phyloP scores from a whole-genome alignment of 768 basidiomycete genomes.

The Podaxis sp. region DNA sequence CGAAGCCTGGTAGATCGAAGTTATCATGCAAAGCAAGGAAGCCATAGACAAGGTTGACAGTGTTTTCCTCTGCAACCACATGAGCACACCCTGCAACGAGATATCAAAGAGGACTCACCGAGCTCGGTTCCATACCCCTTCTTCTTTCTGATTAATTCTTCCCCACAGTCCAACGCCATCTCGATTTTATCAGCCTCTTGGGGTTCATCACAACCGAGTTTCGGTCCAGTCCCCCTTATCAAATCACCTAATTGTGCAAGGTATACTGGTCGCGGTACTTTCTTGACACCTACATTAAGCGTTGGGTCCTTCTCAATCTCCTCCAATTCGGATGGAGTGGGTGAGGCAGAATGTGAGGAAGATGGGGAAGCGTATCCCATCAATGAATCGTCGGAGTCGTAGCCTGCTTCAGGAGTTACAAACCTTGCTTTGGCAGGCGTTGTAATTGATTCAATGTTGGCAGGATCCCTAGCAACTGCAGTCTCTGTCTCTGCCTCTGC shows the following conservation, averaged over 20 bases:
- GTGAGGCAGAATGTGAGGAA: conserved; percentile 70
- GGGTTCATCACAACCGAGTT: conserved; percentile 47
- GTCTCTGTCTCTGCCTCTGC: not conserved
- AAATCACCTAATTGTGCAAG: conserved; percentile 79
- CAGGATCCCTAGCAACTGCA: conserved; percentile 10
- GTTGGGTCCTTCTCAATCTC: conserved; percentile 87
- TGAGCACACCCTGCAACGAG: not conserved
- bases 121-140: conserved; percentile 83
- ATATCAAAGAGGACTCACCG: conserved; percentile 42
- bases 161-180: conserved; percentile 75
- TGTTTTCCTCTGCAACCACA: conserved; percentile 71
- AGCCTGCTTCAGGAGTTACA: conserved; percentile 24
- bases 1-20: conserved; percentile 79
- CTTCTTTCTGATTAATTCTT: conserved; percentile 82
- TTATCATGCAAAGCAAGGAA: conserved; percentile 77
- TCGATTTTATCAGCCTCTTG: conserved; percentile 75
- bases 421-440: conserved; percentile 17
- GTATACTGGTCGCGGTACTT: conserved; percentile 82
- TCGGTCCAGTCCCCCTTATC: conserved; percentile 55
- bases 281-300: conserved; percentile 63
- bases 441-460: conserved; percentile 6
- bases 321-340: conserved; percentile 73
- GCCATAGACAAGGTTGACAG: conserved; percentile 72
- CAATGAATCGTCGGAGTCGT: conserved; percentile 84
- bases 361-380: conserved; percentile 70